phyloP scores from a whole-genome alignment of 2,329 filamentous ascomycete species.

The Alternaria conjuncta region DNA sequence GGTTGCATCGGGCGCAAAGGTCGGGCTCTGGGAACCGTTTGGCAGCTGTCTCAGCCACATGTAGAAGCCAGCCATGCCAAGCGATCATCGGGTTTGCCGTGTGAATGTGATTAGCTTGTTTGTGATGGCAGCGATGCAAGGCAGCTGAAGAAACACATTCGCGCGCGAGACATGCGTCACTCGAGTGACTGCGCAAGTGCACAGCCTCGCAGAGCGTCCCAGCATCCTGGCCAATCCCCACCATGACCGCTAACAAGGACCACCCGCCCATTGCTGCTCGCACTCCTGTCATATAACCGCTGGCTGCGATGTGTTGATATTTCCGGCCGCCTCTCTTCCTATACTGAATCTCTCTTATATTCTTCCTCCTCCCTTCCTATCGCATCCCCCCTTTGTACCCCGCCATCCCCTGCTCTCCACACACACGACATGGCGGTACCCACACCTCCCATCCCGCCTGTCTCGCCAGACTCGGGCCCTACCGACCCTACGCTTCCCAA shows the following conservation, averaged over 20 bases:
- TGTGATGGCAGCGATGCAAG: constrained; percentile 4
- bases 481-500: constrained; percentile 48
- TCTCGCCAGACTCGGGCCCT: constrained; percentile 49
- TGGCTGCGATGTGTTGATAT: constrained; percentile 17
- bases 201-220: constrained; percentile 16
- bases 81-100: not conserved
- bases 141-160: constrained; percentile 17
- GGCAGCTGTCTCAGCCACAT: constrained; percentile 9
- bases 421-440: constrained; percentile 39
- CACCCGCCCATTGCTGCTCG: constrained; percentile 23
- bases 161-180: constrained; percentile 17
- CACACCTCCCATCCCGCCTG: constrained; percentile 46
- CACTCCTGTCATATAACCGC: constrained; percentile 30
- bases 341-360: not conserved
- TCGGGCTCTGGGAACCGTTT: constrained; percentile 24
- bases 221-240: constrained; percentile 19
- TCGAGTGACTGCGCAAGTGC: constrained; percentile 10
- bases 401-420: constrained; percentile 8
- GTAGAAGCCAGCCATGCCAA: not conserved
- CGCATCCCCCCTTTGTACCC: constrained; percentile 3
- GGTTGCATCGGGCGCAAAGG: constrained; percentile 22
- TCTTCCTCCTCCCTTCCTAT: not conserved
- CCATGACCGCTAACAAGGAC: constrained; percentile 26
- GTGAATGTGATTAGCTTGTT: constrained; percentile 1
- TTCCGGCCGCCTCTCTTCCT: not conserved